Evolutionary conservation across 2,329 filamentous ascomycete genomes (phyloP).

Genomic region (Epicoccum sorghinum): DNA sequence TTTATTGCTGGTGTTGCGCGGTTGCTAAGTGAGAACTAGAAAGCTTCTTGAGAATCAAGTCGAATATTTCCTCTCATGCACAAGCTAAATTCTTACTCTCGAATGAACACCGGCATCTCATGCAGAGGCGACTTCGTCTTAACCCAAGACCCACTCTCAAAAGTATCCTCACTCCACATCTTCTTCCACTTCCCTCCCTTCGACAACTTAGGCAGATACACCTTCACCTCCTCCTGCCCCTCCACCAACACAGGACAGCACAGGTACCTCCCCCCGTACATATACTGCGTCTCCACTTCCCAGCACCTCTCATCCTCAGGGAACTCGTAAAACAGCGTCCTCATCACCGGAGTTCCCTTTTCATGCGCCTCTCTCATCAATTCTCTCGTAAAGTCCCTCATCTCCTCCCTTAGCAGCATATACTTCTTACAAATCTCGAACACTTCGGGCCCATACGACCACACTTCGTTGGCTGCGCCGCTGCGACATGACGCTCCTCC

Average conservation of each 20-base stretch:
- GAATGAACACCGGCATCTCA: constrained; percentile 55
- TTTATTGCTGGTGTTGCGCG: too few species aligned
- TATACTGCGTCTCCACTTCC: constrained; percentile 66
- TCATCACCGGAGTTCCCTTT: constrained; percentile 66
- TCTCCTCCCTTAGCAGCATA: constrained; percentile 61
- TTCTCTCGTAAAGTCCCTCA: constrained; percentile 63
- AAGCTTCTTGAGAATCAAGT: too few species aligned
- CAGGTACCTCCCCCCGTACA: constrained; percentile 67
- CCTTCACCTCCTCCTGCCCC: constrained; percentile 51
- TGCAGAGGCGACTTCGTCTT: constrained; percentile 54
- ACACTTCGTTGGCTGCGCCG: constrained; percentile 68
- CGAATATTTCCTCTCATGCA: too few species aligned
- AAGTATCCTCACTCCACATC: constrained; percentile 42
- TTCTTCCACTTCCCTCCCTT: constrained; percentile 51
- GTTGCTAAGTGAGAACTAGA: too few species aligned
- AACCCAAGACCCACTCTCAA: constrained; percentile 50
- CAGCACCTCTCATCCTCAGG: constrained; percentile 61
- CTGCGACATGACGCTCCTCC: constrained; percentile 48
- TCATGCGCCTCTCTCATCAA: constrained; percentile 67
- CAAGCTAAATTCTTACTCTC: constrained; percentile 4
- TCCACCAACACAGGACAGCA: constrained; percentile 62
- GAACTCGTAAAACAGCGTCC: constrained; percentile 69
- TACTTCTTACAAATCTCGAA: constrained; percentile 67
- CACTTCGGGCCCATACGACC: constrained; percentile 67
- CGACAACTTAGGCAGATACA: constrained; percentile 58